A percentile compares a stretch with the other conserved stretches of the same genome.
Evolutionary conservation across 2,329 filamentous ascomycete genomes (phyloP).

Genomic region (Fusarium bulbicola): DNA sequence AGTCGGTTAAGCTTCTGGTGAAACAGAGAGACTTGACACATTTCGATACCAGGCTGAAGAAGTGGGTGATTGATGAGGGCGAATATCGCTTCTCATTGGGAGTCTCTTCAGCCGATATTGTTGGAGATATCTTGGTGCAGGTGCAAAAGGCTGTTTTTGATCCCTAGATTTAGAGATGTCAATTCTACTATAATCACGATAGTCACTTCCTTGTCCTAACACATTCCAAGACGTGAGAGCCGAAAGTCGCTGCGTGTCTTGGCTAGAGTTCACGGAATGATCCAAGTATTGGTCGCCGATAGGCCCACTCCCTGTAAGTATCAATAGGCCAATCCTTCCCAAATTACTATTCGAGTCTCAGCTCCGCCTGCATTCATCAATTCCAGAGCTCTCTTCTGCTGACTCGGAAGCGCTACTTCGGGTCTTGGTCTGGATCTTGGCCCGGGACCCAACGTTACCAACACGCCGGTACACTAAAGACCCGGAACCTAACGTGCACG

Average conservation of each 20-base stretch:
- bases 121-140: not conserved
- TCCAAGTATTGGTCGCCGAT: not conserved
- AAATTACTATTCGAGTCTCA: not conserved
- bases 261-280: accelerated
- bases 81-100: slow-evolving; percentile 42
- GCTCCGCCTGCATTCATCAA: too few relatives aligned
- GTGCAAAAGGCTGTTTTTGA: not conserved
- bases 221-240: not conserved
- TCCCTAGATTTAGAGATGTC: not conserved
- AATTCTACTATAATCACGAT: too few relatives aligned
- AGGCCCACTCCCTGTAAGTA: not conserved
- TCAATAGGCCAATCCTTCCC: accelerated
- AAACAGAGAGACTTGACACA: slow-evolving; percentile 41
- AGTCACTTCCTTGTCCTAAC: not conserved
- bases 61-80: slow-evolving; percentile 43
- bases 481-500: too few relatives aligned
- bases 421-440: not conserved
- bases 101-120: slow-evolving; percentile 37
- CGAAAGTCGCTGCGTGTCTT: too few relatives aligned
- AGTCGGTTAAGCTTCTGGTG: slow-evolving; percentile 21
- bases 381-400: not conserved
- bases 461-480: not conserved
- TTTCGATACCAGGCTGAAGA: slow-evolving; percentile 35
- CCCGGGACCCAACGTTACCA: not conserved
- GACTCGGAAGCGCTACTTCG: not conserved